Evolutionary conservation across 2,329 filamentous ascomycete species (phyloP), one percentile per base, ranked within the genome.

Genomic region (Cladobotryum mycophilum): DNA sequence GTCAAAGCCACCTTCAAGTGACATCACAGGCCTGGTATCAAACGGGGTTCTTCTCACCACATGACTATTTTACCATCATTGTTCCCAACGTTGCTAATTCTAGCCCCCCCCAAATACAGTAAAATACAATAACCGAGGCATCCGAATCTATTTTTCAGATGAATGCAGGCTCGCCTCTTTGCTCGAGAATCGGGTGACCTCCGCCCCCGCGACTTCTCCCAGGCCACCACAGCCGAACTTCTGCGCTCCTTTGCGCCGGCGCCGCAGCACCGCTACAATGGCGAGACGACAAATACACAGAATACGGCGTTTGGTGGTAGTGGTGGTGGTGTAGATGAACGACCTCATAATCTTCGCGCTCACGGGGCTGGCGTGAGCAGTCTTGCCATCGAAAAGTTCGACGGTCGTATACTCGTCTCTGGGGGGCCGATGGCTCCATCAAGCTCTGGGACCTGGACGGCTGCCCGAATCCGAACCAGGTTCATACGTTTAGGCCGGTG

Each of bases 361-460:
- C 90, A 96, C 67, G 78, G 81, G 48, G 80, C 88, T 4, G 90
- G 90, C 13, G 87, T 91, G 36, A 93, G 86, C 62, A 82, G 85
- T 37, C 72, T 96, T 38, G 83, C 86, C 0, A 78, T 96, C 37
- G 91, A 96, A 61, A 81, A 83, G 45, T 89, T 93, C 61, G 88
- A 93, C 55, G 89, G 88, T 3, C 64, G 65, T 60, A 86, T 88
- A 57, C 76, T 96, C 55, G 69, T 96, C 2, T 95, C 91, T 1
- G 92, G 89, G 4, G 91, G 30, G 85, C 88, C 4, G 89, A 96
- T 63, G 88, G 87, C 9, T 87, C 86, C 1, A 82, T 96, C 61
- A 87, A 84, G 58, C 71, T 96, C 42, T 96, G 91, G 91, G 85
- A 96, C 68, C 78, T 96, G 6, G 87, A 95, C 61, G 71, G 78